Conservation (phyloP, 116 monocot species). For the Zostera marina region DNA sequence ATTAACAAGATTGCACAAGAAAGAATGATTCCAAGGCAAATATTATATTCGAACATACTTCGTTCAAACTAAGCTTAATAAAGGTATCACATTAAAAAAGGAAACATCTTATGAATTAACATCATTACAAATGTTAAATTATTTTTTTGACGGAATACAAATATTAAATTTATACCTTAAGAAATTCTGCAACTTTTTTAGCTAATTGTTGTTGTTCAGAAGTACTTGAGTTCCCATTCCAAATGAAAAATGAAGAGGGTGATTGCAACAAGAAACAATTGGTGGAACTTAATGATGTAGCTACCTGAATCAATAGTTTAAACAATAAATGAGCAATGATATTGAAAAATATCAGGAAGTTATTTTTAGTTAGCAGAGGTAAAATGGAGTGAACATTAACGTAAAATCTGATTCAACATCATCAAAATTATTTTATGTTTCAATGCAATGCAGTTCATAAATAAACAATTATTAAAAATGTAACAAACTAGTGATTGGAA, state of each 20-base stretch:
- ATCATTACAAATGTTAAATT: background rate
- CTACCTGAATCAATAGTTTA: slow-evolving; percentile 31
- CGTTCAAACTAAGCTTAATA: background rate
- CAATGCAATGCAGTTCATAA: no score
- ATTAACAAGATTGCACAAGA: background rate
- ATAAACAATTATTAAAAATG: background rate
- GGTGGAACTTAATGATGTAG: slow-evolving; percentile 50
- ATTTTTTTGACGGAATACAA: no score
- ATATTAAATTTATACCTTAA: slow-evolving; percentile 54
- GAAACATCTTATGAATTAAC: background rate
- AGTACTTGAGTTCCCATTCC: slow-evolving; percentile 84
- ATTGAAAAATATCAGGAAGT: background rate
- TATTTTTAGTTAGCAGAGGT: background rate
- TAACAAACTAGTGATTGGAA: background rate
- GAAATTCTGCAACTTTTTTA: slow-evolving; percentile 69
- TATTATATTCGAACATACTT: background rate
- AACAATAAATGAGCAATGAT: slow-evolving; percentile 2
- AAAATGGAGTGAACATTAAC: background rate
- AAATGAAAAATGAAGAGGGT: slow-evolving; percentile 66
- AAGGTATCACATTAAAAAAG: background rate
- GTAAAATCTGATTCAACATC: background rate
- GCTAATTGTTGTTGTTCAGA: slow-evolving; percentile 89
- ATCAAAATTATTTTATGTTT: no score
- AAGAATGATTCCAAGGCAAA: background rate
- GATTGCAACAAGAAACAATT: slow-evolving; percentile 97